Percentiles rank a stretch among this genome's conserved stretches.
Evolutionary conservation across 495 filamentous ascomycete genomes (phyloP).

Genomic region (Penicillium bovifimosum): DNA sequence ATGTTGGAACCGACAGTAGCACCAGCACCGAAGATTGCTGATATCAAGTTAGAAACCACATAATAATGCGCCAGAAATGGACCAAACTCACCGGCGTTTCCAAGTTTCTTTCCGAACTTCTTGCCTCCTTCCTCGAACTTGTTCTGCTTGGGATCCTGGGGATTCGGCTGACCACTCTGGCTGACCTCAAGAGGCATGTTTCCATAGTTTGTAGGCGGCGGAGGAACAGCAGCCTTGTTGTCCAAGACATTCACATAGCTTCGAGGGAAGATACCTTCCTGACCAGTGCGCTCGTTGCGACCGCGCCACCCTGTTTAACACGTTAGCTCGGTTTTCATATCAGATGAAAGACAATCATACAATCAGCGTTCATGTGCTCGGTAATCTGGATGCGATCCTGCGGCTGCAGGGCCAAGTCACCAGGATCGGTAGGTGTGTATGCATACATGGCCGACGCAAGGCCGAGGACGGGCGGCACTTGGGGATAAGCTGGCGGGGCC

Average conservation of each 20-base stretch:
- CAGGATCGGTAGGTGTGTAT: constrained; percentile 70
- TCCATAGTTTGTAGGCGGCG: constrained; percentile 43
- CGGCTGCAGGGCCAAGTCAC: constrained; percentile 69
- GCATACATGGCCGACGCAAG: constrained; percentile 78
- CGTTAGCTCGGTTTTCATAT: constrained; percentile 15
- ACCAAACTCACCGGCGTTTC: constrained; percentile 46
- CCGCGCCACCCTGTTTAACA: constrained; percentile 65
- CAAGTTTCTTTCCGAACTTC: constrained; percentile 54
- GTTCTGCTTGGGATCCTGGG: constrained; percentile 30
- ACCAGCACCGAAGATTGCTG: constrained; percentile 73
- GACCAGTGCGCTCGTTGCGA: constrained; percentile 67
- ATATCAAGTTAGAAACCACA: constrained; percentile 7
- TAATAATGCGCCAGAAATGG: constrained; percentile 9
- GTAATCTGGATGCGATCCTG: constrained; percentile 73
- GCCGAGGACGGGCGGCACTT: constrained; percentile 54
- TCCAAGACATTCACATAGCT: constrained; percentile 69
- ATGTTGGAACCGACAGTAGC: constrained; percentile 88
- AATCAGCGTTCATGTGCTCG: constrained; percentile 93
- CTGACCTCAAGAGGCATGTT: constrained; percentile 51
- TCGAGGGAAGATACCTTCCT: constrained; percentile 86
- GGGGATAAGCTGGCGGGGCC: constrained; percentile 47
- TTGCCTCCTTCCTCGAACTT: constrained; percentile 51
- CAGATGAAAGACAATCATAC: constrained; percentile 39
- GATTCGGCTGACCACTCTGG: constrained; percentile 34
- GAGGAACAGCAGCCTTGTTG: constrained; percentile 30